phyloP scores from a whole-genome alignment of 83 land plant species.

The Diphasiastrum complanatum region DNA sequence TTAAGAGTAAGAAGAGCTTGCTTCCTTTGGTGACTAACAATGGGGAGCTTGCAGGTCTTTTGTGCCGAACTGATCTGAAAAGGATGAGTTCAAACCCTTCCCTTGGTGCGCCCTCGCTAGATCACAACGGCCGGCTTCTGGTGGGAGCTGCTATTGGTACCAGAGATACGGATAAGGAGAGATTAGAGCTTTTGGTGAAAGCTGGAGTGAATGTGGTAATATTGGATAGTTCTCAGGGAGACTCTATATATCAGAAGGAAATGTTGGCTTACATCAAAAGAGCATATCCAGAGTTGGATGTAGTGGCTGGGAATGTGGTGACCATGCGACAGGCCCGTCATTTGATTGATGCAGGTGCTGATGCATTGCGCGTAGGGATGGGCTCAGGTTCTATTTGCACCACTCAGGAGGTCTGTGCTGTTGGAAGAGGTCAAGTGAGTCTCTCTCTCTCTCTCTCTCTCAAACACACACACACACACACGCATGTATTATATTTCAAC shows the following conservation, averaged over 20 bases:
- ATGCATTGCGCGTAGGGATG: constrained; percentile 94
- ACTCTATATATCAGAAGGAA: constrained; percentile 82
- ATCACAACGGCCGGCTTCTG: constrained; percentile 55
- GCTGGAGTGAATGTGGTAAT: constrained; percentile 74
- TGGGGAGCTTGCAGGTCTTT: constrained; percentile 38
- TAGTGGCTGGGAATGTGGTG: constrained; percentile 85
- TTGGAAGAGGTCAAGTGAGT: constrained; percentile 92
- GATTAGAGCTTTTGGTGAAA: constrained; percentile 67
- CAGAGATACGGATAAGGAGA: constrained; percentile 71
- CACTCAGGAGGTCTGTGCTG: constrained; percentile 97
- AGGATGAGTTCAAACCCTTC: constrained; percentile 33
- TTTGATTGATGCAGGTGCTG: constrained; percentile 85
- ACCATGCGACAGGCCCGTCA: constrained; percentile 71
- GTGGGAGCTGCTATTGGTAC: constrained; percentile 95
- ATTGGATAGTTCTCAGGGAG: constrained; percentile 95
- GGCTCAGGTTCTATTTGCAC: constrained; percentile 99
- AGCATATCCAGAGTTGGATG: constrained; percentile 68
- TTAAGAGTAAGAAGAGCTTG: constrained; percentile 36
- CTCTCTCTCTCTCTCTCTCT: neutral
- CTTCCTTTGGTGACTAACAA: constrained; percentile 49
- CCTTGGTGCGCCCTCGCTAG: constrained; percentile 52
- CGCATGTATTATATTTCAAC: neutral
- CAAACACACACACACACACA: no score
- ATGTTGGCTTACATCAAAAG: constrained; percentile 73
- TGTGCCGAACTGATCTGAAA: constrained; percentile 43